Evolutionary conservation across 108 stramenopile genomes (phyloP), one percentile per base, ranked within the genome.

Genomic region (Pseudonitzschia multistriata): DNA sequence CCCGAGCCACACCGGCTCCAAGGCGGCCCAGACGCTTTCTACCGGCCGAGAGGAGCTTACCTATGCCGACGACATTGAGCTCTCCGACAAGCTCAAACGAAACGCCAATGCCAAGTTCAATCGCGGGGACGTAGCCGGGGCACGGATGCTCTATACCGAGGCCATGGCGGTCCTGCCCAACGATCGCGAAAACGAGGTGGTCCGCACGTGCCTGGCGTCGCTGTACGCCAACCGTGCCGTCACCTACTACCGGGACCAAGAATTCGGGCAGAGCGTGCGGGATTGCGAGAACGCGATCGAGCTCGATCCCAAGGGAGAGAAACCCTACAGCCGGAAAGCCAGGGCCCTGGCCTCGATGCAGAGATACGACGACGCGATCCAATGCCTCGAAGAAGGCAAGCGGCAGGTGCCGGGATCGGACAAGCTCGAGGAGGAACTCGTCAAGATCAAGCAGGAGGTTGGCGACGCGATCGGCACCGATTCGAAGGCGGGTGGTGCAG

Each of bases 251-350:
- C 74, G 78, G 68, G 66, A 85, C 22, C 76, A 81, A 30, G 69
- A 83, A 56, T 81, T 67, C 69, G 71, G 24, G 3, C 72, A 72
- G 27, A 73, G 77, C 68, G 57, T 79, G 0, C 66, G 70, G 19
- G 88, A 85, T 74, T 85, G 85, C 65, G 71, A 80, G 27, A 60
- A 62, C 45, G 81, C 88, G 3, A 71, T 84, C 40, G 68, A 74
- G 42, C 42, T 84, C 7, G 77, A 85, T 59, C 77, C 76, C 5
- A 71, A 54, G 19, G 70, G 67, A 17, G 65, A 64, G 63, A 88
- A 88, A 68, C 75, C 84, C 15, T 78, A 85, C 68, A 80, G 81
- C 42, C 74, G 88, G 33, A 79, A 79, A 45, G 65, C 77, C 13
- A 56, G 71, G 17, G 73, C 77, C 28, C 68, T 71, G 5, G 50